These are phyloP conservation scores for Volvox africanus DNA, from an alignment of 139 green algal species.

Conservation along the genomic window DNA sequence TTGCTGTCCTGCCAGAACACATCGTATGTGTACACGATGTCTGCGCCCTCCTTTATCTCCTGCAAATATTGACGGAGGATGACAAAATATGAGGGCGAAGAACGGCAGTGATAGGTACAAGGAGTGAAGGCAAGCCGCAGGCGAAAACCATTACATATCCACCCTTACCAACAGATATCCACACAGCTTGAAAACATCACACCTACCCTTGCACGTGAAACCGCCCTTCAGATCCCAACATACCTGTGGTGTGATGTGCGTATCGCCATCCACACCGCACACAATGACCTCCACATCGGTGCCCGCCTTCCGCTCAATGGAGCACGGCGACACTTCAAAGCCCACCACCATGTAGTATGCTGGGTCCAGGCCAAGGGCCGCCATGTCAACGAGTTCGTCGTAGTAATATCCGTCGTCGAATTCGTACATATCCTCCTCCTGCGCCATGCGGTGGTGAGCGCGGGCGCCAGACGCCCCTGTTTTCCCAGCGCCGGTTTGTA, in stretches of 20 bases:
- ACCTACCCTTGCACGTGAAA: too few relatives aligned
- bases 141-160: too few relatives aligned
- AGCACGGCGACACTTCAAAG: constrained; percentile 78
- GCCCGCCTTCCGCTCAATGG: constrained; percentile 76
- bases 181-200: too few relatives aligned
- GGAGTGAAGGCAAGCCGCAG: too few relatives aligned
- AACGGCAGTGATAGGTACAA: too few relatives aligned
- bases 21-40: constrained; percentile 92
- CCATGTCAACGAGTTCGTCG: neutral
- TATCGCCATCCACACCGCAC: constrained; percentile 72
- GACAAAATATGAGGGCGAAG: too few relatives aligned
- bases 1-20: constrained; percentile 90
- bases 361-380: neutral
- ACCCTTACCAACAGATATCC: too few relatives aligned
- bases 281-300: constrained; percentile 72
- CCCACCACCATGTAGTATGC: constrained; percentile 48
- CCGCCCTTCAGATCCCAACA: too few relatives aligned
- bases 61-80: constrained; percentile 40
- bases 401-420: neutral
- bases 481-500: neutral
- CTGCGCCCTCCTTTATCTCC: constrained; percentile 82
- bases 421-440: neutral
- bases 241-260: constrained; percentile 59
- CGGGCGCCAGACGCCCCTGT: neutral
- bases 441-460: neutral